These are phyloP conservation scores for Edaphochlamys debaryana DNA, from an alignment of 139 green algal species.

Conservation along the genomic window DNA sequence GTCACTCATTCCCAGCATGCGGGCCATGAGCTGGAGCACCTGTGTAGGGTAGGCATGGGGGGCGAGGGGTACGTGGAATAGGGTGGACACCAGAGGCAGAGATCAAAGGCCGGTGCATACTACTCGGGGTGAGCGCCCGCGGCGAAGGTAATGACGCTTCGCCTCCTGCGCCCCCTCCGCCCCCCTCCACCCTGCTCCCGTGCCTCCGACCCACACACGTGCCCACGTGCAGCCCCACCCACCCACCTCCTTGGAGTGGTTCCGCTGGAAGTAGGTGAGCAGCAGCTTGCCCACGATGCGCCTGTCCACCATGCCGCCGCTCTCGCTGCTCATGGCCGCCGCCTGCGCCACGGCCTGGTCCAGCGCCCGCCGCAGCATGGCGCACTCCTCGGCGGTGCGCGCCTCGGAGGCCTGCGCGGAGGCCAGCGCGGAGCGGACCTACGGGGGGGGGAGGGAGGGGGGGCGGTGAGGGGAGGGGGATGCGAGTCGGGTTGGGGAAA, in stretches of 20 bases:
- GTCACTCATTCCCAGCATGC: conserved; percentile 63
- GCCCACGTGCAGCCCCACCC: too few relatives aligned
- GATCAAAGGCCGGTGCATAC: too few relatives aligned
- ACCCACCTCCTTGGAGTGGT: conserved; percentile 53
- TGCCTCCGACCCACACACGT: too few relatives aligned
- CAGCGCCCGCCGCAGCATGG: conserved; percentile 66
- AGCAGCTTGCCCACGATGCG: conserved; percentile 75
- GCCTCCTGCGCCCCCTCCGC: too few relatives aligned
- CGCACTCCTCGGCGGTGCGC: conserved; percentile 58
- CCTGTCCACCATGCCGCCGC: conserved; percentile 61
- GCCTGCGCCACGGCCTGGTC: conserved; percentile 47
- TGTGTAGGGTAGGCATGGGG: not conserved
- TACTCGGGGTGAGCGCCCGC: too few relatives aligned
- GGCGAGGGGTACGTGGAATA: too few relatives aligned
- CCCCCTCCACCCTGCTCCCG: too few relatives aligned
- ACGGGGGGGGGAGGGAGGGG: not conserved
- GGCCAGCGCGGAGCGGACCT: conserved; percentile 10
- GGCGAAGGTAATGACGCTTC: too few relatives aligned
- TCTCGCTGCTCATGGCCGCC: conserved; percentile 51
- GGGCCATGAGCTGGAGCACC: conserved; percentile 55
- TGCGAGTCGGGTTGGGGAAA: too few relatives aligned
- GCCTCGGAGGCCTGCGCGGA: not conserved
- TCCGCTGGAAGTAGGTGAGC: conserved; percentile 73
- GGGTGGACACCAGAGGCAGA: too few relatives aligned
- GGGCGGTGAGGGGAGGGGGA: too few relatives aligned